phyloP scores from a whole-genome alignment of 495 filamentous ascomycete genomes.

The Aspergillus olivimuriae region DNA sequence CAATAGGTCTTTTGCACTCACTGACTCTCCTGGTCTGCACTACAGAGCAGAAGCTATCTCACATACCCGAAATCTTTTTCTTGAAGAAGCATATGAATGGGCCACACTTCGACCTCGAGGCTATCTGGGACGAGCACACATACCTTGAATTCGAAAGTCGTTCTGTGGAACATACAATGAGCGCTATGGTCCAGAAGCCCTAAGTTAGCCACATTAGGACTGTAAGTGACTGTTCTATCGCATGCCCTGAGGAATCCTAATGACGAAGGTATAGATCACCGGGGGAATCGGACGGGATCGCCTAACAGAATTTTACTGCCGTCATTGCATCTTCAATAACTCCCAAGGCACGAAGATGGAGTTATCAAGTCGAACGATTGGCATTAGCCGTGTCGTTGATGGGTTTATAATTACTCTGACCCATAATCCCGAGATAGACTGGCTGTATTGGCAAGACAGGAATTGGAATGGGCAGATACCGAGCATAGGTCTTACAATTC shows the following conservation, averaged over 20 bases:
- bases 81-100: constrained; percentile 16
- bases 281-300: constrained; percentile 58
- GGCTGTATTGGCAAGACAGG: too few species aligned
- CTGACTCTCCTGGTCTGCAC: constrained; percentile 6
- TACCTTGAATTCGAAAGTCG: constrained; percentile 21
- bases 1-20: not conserved
- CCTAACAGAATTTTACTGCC: constrained; percentile 55
- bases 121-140: constrained; percentile 47
- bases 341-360: constrained; percentile 53
- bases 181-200: constrained; percentile 43
- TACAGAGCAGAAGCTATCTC: constrained; percentile 10
- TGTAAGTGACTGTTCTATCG: constrained; percentile 26
- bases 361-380: constrained; percentile 59
- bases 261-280: not conserved
- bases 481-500: too few species aligned
- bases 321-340: constrained; percentile 64
- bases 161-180: constrained; percentile 28
- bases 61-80: constrained; percentile 16
- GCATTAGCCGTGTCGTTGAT: constrained; percentile 47
- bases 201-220: constrained; percentile 49
- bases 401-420: constrained; percentile 51
- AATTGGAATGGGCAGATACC: too few species aligned
- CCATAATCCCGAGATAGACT: constrained; percentile 58
- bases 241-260: not conserved
- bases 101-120: constrained; percentile 47